phyloP scores from a whole-genome alignment of 345 rosid genomes.

The Lepidium africanum region DNA sequence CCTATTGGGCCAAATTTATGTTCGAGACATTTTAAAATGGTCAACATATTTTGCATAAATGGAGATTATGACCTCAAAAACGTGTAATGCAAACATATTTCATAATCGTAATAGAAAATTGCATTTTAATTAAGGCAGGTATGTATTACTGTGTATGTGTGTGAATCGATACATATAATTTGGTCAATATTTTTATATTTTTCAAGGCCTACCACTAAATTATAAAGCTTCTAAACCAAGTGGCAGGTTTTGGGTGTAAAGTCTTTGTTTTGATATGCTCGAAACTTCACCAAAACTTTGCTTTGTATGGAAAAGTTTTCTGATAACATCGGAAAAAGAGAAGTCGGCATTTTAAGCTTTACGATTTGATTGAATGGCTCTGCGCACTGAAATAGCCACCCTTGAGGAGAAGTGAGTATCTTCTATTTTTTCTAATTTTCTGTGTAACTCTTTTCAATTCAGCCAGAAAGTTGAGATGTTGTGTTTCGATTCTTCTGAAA shows the following conservation, averaged over 20 bases:
- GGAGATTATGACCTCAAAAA: no score
- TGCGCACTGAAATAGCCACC: slow-evolving; percentile 12
- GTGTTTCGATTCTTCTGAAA: background rate
- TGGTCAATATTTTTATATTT: no score
- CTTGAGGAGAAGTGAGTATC: slow-evolving; percentile 21
- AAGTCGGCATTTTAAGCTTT: background rate
- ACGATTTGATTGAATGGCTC: slow-evolving; percentile 22
- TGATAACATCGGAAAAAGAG: background rate
- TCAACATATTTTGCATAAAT: no score
- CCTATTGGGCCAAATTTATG: background rate
- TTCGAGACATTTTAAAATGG: no score
- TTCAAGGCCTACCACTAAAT: background rate
- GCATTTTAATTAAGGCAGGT: no score
- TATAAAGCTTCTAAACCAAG: background rate
- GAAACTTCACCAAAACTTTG: background rate
- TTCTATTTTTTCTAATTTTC: background rate
- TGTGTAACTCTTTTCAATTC: background rate
- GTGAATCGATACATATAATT: no score
- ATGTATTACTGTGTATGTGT: no score
- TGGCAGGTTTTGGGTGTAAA: slow-evolving; percentile 20
- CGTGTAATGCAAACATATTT: no score
- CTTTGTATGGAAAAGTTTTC: background rate
- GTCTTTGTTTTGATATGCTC: background rate
- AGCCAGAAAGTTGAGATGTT: background rate
- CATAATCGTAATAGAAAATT: no score